Evolutionary conservation across 345 rosid genomes (phyloP).

Genomic region (Lagerstroemia speciosa): DNA sequence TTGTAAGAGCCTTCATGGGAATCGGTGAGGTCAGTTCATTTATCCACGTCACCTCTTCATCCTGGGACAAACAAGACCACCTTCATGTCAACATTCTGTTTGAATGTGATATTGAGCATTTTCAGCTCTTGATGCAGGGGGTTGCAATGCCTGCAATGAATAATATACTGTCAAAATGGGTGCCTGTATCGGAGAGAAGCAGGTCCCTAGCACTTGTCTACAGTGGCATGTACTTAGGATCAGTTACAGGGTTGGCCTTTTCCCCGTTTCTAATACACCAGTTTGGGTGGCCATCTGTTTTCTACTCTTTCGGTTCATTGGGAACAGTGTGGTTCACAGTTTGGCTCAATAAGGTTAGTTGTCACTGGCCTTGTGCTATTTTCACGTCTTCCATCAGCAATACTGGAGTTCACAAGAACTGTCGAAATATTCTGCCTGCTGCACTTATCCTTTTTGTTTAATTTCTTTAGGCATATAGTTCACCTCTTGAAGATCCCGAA

Average conservation of each 20-base stretch:
- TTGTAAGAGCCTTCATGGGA: conserved; percentile 91
- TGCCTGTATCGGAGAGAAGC: conserved; percentile 87
- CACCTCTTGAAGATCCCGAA: conserved; percentile 69
- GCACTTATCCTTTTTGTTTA: too few relatives aligned
- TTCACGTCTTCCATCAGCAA: background rate
- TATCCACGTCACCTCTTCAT: background rate
- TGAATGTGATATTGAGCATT: background rate
- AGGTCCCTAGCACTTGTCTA: conserved; percentile 84
- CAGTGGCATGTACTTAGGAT: conserved; percentile 95
- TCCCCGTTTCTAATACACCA: conserved; percentile 85
- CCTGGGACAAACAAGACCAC: background rate
- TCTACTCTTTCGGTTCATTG: conserved; percentile 86
- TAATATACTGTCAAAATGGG: conserved; percentile 87
- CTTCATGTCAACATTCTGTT: background rate
- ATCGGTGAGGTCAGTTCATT: conserved; percentile 67
- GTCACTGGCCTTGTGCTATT: background rate
- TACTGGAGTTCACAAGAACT: background rate
- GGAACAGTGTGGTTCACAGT: conserved; percentile 76
- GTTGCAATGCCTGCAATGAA: conserved; percentile 99
- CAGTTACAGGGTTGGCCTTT: conserved; percentile 89
- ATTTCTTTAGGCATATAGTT: conserved; percentile 65
- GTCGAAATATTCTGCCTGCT: conserved; percentile 2
- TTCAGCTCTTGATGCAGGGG: conserved; percentile 42
- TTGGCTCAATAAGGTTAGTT: conserved; percentile 66
- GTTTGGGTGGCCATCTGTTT: conserved; percentile 93